Conservation (phyloP, 2,329 filamentous ascomycete species). For the Aspergillus calidoustus region DNA sequence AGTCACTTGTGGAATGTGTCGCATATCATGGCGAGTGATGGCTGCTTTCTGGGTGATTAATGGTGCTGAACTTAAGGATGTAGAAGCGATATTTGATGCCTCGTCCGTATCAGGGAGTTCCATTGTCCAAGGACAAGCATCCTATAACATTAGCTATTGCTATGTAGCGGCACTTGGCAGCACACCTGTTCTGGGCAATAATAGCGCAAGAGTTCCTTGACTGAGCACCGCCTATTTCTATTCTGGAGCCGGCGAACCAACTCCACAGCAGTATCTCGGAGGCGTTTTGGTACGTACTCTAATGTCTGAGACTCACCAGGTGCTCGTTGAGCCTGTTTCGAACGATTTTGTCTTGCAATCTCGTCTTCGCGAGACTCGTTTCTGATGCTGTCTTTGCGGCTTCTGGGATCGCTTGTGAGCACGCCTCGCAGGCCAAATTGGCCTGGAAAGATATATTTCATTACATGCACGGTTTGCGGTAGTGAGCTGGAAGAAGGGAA, state of each 20-base stretch:
- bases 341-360: slow-evolving; percentile 53
- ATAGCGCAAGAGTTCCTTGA: slow-evolving; percentile 74
- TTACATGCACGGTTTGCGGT: slow-evolving; percentile 67
- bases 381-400: slow-evolving; percentile 70
- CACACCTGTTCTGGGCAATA: slow-evolving; percentile 70
- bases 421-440: slow-evolving; percentile 92
- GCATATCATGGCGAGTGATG: slow-evolving; percentile 18
- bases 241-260: slow-evolving; percentile 72
- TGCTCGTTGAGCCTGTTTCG: slow-evolving; percentile 19
- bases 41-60: slow-evolving; percentile 33
- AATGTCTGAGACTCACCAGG: slow-evolving; percentile 9
- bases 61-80: slow-evolving; percentile 23
- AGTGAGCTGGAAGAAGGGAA: slow-evolving; percentile 52
- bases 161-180: no score
- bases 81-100: not conserved
- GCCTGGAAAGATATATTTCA: slow-evolving; percentile 92
- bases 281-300: slow-evolving; percentile 45
- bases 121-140: slow-evolving; percentile 31
- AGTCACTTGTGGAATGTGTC: not conserved
- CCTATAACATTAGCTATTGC: slow-evolving; percentile 26
- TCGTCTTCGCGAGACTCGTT: slow-evolving; percentile 91
- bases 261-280: slow-evolving; percentile 64
- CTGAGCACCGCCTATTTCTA: slow-evolving; percentile 75
- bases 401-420: slow-evolving; percentile 74
- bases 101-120: slow-evolving; percentile 18